A percentile compares a stretch with the other conserved stretches of the same genome.
Conservation (phyloP, 805 yeast genomes). For the Saturnispora zaruensis region DNA sequence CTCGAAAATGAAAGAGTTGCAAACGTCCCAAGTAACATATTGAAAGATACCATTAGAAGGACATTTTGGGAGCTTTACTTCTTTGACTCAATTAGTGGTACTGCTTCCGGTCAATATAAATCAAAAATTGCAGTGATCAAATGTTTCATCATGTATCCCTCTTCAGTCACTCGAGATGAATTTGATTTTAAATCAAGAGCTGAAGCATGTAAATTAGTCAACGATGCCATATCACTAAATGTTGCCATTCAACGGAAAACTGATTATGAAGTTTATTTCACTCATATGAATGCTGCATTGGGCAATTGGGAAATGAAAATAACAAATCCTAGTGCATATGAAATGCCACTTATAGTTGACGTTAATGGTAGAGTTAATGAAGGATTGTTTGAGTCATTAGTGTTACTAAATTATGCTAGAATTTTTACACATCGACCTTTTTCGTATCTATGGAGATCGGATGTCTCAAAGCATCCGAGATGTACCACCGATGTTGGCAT, state of each 20-base stretch:
- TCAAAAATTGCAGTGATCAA: slow-evolving; percentile 32
- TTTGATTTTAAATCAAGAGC: slow-evolving; percentile 44
- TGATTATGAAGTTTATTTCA: slow-evolving; percentile 30
- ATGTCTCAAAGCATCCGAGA: slow-evolving; percentile 34
- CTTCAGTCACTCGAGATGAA: slow-evolving; percentile 24
- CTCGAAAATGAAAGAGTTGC: slow-evolving; percentile 12
- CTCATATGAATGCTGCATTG: slow-evolving; percentile 37
- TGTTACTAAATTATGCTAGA: slow-evolving; percentile 42
- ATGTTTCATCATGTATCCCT: slow-evolving; percentile 34
- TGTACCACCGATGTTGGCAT: slow-evolving; percentile 27
- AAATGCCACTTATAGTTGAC: slow-evolving; percentile 36
- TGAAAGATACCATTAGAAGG: slow-evolving; percentile 33
- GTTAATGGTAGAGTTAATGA: slow-evolving; percentile 40
- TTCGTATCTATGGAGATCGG: slow-evolving; percentile 44
- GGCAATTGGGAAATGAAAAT: slow-evolving; percentile 45
- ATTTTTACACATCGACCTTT: slow-evolving; percentile 49
- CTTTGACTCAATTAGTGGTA: slow-evolving; percentile 44
- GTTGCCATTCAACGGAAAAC: slow-evolving; percentile 35
- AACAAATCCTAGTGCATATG: slow-evolving; percentile 34
- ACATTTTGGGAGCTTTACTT: slow-evolving; percentile 46
- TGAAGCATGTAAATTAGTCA: slow-evolving; percentile 39
- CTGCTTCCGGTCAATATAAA: slow-evolving; percentile 41
- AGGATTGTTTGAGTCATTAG: slow-evolving; percentile 44
- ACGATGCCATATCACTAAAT: slow-evolving; percentile 41
- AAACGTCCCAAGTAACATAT: slow-evolving; percentile 17